These are phyloP conservation scores for Claviceps citrina DNA, from an alignment of 2,329 filamentous ascomycete genomes.

Conservation along the genomic window DNA sequence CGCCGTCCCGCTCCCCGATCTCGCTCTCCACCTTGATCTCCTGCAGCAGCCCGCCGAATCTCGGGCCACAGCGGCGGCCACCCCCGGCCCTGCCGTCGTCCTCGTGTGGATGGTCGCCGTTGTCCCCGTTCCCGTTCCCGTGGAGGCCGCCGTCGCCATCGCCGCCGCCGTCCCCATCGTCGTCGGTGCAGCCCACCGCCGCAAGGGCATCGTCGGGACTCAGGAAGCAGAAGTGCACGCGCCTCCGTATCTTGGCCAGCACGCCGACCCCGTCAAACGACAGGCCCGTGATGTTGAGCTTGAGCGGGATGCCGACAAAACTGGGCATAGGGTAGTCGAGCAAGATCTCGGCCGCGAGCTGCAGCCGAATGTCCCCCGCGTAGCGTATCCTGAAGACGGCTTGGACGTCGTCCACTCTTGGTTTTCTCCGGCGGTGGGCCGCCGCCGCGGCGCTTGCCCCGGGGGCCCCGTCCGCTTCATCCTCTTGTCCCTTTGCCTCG, in stretches of 20 bases:
- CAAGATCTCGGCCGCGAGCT: slow-evolving; percentile 84
- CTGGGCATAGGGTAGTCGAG: slow-evolving; percentile 97
- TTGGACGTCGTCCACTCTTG: slow-evolving; percentile 73
- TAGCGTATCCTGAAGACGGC: slow-evolving; percentile 86
- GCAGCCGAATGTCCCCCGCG: slow-evolving; percentile 70
- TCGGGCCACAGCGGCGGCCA: no score
- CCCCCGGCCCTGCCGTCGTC: slow-evolving; percentile 14
- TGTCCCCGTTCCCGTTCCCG: no score
- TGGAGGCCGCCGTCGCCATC: slow-evolving; percentile 6
- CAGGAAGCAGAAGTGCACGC: slow-evolving; percentile 87
- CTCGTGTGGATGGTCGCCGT: no score
- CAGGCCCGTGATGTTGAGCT: slow-evolving; percentile 85
- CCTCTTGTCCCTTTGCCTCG: neutral
- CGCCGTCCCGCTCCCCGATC: slow-evolving; percentile 80
- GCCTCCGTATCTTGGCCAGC: slow-evolving; percentile 74
- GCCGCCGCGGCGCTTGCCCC: no score
- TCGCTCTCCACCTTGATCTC: slow-evolving; percentile 95
- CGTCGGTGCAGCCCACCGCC: slow-evolving; percentile 39
- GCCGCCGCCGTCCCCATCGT: slow-evolving; percentile 9
- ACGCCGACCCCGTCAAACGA: slow-evolving; percentile 93
- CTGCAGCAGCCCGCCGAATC: slow-evolving; percentile 64
- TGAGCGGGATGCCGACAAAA: slow-evolving; percentile 89
- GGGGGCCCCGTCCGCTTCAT: slow-evolving; percentile 18
- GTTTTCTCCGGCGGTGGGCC: slow-evolving; percentile 42
- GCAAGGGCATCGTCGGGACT: slow-evolving; percentile 80